Conservation (phyloP, 768 basidiomycete genomes). For the Lyophyllum atratum region DNA sequence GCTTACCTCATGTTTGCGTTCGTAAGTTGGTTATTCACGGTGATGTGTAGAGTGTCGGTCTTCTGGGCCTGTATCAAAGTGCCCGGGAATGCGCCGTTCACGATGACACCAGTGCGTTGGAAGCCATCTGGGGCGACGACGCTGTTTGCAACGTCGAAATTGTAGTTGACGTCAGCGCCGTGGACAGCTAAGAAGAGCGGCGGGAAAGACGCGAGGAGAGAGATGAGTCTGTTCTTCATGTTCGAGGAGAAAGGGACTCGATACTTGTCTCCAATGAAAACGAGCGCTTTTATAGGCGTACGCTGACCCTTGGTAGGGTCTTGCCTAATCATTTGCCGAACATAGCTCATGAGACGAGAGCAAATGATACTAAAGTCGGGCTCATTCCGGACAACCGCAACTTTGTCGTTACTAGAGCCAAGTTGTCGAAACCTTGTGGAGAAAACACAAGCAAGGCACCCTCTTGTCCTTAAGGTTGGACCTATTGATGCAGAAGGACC, state of each 20-base stretch:
- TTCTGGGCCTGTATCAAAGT: constrained; percentile 41
- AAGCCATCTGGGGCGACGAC: constrained; percentile 45
- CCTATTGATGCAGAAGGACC: too few relatives aligned
- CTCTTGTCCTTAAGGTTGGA: too few relatives aligned
- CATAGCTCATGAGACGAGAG: too few relatives aligned
- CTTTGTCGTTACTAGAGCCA: too few relatives aligned
- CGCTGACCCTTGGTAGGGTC: too few relatives aligned
- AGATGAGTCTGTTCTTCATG: neutral
- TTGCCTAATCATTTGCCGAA: too few relatives aligned
- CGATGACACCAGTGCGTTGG: constrained; percentile 35
- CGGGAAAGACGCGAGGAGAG: neutral
- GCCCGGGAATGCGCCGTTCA: constrained; percentile 43
- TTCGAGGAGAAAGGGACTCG: neutral
- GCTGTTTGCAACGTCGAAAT: constrained; percentile 38
- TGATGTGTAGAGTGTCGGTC: constrained; percentile 33
- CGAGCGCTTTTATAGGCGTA: neutral
- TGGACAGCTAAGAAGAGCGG: neutral
- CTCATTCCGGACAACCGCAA: too few relatives aligned
- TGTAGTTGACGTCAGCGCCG: constrained; percentile 23
- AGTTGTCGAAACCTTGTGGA: too few relatives aligned
- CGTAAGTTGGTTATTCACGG: constrained; percentile 31
- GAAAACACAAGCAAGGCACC: too few relatives aligned
- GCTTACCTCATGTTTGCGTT: constrained; percentile 33
- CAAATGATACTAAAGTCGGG: too few relatives aligned
- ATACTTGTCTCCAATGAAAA: neutral